Base-by-base conservation (phyloP, 2,329 filamentous ascomycete species). In the Verticillium zaregamsianum region DNA sequence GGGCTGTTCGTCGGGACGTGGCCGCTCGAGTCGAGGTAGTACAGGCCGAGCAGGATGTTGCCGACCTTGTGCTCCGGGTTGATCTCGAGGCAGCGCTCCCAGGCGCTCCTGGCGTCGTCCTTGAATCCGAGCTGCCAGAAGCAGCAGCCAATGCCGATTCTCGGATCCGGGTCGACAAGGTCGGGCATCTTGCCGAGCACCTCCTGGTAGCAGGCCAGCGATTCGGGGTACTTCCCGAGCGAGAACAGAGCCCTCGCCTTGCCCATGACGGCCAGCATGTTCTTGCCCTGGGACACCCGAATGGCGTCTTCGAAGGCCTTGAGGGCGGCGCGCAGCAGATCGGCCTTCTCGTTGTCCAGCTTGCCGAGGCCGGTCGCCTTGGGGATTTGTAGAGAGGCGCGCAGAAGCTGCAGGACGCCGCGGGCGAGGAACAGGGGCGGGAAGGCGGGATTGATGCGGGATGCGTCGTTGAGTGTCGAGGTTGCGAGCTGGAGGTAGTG, bases 111-210 rank as follows among this genome's bases (percentile, higher is more conserved):
- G 8, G 96, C 95, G 69, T 97, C 92, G 37, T 96, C 92, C 74
- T 96, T 97, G 80, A 92, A 93, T 12, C 93, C 93, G 32, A 99
- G 82, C 74, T 97, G 92, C 95, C 96, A 99, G 74, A 97, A 90
- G 79, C 95, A 99, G 76, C 92, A 95, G 55, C 95, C 95, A 70
- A 99, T 94, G 61, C 95, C 95, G 68, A 99, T 94, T 68, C 96
- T 87, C 67, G 95, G 96, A 74, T 99, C 95, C 0, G 95, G 95
- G 70, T 99, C 95, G 52, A 90, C 86, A 70, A 98, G 82, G 67
- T 92, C 88, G 2, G 95, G 95, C 80, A 93, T 93, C 75, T 90
- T 93, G 68, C 88, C 83, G 58, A 99, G 79, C 17, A 93, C 92
- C 63, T 92, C 90, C 77, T 99, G 95, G 73, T 98, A 99, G 28